A percentile compares a stretch with the other conserved stretches of the same genome.
These are phyloP conservation scores for Alternaria ethzedia DNA, from an alignment of 2,329 filamentous ascomycete species.

Conservation along the genomic window DNA sequence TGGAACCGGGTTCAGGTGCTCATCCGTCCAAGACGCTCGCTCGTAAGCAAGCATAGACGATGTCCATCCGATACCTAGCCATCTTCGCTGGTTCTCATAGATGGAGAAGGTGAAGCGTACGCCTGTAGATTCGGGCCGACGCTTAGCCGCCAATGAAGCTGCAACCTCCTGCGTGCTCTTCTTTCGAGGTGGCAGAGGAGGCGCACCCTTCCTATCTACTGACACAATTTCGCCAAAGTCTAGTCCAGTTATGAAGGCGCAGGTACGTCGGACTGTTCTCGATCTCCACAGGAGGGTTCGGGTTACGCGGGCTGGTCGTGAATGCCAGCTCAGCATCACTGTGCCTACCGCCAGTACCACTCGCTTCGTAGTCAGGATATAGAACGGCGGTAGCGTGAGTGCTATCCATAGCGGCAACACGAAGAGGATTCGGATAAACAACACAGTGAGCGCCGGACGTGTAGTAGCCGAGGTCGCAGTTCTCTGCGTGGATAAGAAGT, in stretches of 20 bases:
- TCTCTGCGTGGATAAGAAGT: constrained; percentile 89
- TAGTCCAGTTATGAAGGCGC: constrained; percentile 79
- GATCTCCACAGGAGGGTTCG: constrained; percentile 92
- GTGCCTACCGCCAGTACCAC: constrained; percentile 88
- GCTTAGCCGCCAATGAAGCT: constrained; percentile 51
- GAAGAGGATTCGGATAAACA: constrained; percentile 87
- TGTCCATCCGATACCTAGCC: constrained; percentile 96
- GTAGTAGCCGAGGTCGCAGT: constrained; percentile 92
- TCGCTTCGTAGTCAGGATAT: constrained; percentile 84
- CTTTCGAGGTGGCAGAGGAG: constrained; percentile 51
- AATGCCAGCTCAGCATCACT: constrained; percentile 88
- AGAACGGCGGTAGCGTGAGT: constrained; percentile 80
- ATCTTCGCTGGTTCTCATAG: constrained; percentile 94
- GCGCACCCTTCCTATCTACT: constrained; percentile 37
- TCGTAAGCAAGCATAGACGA: constrained; percentile 90
- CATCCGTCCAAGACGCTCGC: constrained; percentile 90
- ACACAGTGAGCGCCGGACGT: constrained; percentile 82
- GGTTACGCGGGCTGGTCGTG: constrained; percentile 81
- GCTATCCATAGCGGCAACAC: constrained; percentile 88
- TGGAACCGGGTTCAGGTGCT: constrained; percentile 83
- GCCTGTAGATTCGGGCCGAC: constrained; percentile 66
- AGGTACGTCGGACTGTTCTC: constrained; percentile 71
- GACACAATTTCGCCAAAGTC: constrained; percentile 64
- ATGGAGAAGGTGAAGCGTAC: constrained; percentile 96
- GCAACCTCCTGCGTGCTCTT: constrained; percentile 57